Conservation (phyloP, 1,284 basidiomycete species). For the Amylostereum areolatum region DNA sequence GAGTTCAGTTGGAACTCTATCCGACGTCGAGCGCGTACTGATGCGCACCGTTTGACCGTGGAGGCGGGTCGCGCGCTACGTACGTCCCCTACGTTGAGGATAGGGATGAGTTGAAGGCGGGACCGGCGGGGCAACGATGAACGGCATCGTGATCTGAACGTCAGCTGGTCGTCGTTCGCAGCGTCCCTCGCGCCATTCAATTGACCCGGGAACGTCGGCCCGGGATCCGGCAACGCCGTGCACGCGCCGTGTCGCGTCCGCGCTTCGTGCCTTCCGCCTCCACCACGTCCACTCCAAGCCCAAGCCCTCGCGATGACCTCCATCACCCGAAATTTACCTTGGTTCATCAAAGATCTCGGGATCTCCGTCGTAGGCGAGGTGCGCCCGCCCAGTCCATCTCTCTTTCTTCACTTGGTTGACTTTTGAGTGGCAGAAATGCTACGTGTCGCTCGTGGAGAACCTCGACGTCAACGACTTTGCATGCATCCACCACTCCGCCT, state of each 20-base stretch:
- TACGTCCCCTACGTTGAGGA: too few relatives aligned
- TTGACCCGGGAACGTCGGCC: too few relatives aligned
- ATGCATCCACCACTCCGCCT: slow-evolving; percentile 89
- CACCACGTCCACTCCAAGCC: slow-evolving; percentile 1
- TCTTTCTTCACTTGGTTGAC: slow-evolving; percentile 2
- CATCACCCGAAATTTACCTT: slow-evolving; percentile 72
- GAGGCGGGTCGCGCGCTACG: too few relatives aligned
- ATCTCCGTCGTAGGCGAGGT: slow-evolving; percentile 81
- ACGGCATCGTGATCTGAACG: too few relatives aligned
- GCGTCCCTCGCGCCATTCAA: too few relatives aligned
- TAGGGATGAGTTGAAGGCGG: too few relatives aligned
- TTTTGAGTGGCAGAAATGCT: slow-evolving; percentile 68
- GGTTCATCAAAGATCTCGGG: slow-evolving; percentile 77
- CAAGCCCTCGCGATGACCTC: slow-evolving; percentile 45
- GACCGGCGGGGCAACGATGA: too few relatives aligned
- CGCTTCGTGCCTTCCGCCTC: neutral
- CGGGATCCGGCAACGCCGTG: neutral
- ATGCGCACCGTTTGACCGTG: too few relatives aligned
- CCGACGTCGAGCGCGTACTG: too few relatives aligned
- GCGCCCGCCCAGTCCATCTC: slow-evolving; percentile 12
- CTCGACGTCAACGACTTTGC: slow-evolving; percentile 77
- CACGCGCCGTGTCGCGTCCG: neutral
- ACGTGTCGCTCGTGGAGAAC: slow-evolving; percentile 85
- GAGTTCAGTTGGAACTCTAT: too few relatives aligned
- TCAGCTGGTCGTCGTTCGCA: too few relatives aligned